Base-by-base conservation (phyloP, 75 land plant genomes). In the Pseudotsuga menziesii region DNA sequence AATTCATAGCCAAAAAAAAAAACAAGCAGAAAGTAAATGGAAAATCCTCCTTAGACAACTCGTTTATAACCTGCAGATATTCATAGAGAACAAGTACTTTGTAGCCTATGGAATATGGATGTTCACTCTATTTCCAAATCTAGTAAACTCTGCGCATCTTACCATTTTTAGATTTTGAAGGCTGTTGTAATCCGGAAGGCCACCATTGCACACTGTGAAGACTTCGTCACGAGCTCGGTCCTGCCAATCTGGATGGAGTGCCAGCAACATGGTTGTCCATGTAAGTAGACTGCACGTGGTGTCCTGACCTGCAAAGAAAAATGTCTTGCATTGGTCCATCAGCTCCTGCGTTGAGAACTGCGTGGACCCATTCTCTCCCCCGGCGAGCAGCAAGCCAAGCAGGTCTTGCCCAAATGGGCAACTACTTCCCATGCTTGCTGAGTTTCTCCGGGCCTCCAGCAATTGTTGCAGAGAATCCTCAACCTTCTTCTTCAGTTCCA, bases 251-350 rank as follows among this genome's bases (percentile, higher is more conserved):
- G 82, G 77, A 77, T 83, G 61, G 16, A 67, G 48, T 25, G 86
- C 87, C 58, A 85, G 77, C 44, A 83, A 58, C 82, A 85, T 70
- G 57, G 80, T 54, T 4, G 86, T 76, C 82, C 86, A 85, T 14
- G 85, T 79, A 22, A 85, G 66, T 22, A 80, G 66, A 11, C 44
- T 69, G 36, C 79, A 61, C 8, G 79, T 77, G 14, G 86, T 83
- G 52, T 84, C 88, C 36, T 86, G 88, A 5, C 88, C 88, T 2
- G 86, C 85, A 61, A 86, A 83, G 67, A 83, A 86, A 73, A 86
- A 83, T 57, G 82, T 80, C 27, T 80, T 83, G 81, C 84, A 85
- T 39, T 78, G 73, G 32, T 84, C 86, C 52, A 84, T 73, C 64
- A 84, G 75, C 59, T 72, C 63, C 75, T 77, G 80, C 74, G 62